Evolutionary conservation across 2,329 filamentous ascomycete genomes (phyloP), one percentile per base, ranked within the genome.

Genomic region (Colletotrichum neosansevieriae): DNA sequence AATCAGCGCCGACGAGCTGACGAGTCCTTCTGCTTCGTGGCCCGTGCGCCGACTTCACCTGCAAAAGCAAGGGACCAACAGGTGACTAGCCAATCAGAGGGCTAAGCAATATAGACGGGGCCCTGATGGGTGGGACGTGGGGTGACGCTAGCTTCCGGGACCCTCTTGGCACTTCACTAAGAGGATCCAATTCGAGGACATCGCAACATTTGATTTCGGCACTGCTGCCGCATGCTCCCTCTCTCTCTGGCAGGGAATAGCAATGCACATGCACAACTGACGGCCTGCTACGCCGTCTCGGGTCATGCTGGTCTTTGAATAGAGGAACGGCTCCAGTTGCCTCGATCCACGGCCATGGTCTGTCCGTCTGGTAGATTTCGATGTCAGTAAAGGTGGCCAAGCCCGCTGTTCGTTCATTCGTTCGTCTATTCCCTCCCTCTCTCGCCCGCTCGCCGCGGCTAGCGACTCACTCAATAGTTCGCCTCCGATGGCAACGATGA

Each of bases 1-100:
- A 79, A 79, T 78, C 70, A 75, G 57, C 44, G 45, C 38, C 57
- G 58, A 69, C 50, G 51, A 76, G 78, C 76, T 79, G 75, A 79
- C 78, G 78, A 79, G 76, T 76, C 74, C 70, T 68, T 70, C 64
- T 67, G 71, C 72, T 61, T 5, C 19, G 19, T 49, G 63, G 36
- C 36, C 44, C 34, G 42, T 63, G 58, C 50, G 11, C 34, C 7
- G 3, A 4, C 53, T 50, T 36, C 40, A 51, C 56, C 4, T 0
- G 1, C 6, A 24, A 4, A 9, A 9, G 15, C 19, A 51, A 29
- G n/a, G 49, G 51, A 54, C 59, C 51, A 42, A 40, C 59, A 53
- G 45, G n/a, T 34, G 10, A 13, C 10, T 34, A 21, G 24, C 49
- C 49, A 51, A 51, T 51, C 21, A 32, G 49, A 51, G n/a, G 49